A percentile compares a stretch with the other conserved stretches of the same genome.
Conservation (phyloP, 208 protist species). For the Crithidia mellificae region DNA sequence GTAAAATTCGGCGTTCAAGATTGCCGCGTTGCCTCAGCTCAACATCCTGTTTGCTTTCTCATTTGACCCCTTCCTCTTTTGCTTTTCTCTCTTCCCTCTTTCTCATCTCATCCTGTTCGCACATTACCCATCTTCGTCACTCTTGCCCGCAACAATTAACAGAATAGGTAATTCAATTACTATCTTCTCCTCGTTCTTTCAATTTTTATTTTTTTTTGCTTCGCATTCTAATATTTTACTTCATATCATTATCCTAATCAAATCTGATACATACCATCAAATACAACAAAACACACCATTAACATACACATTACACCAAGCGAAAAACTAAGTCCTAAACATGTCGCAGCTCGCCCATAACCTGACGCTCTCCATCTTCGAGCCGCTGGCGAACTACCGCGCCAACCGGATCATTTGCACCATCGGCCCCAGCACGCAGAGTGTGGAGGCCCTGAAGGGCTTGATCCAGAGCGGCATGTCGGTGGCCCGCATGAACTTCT, state of each 20-base stretch:
- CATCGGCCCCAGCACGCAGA: slow-evolving; percentile 95
- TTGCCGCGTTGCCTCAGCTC: too few relatives aligned
- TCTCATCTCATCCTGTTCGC: neutral
- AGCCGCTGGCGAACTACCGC: slow-evolving; percentile 76
- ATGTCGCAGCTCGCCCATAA: slow-evolving; percentile 92
- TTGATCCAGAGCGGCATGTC: slow-evolving; percentile 97
- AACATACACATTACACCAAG: too few relatives aligned
- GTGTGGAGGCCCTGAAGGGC: slow-evolving; percentile 90
- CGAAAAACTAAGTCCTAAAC: neutral
- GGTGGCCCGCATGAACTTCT: slow-evolving; percentile 98
- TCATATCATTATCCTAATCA: neutral
- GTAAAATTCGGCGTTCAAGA: too few relatives aligned
- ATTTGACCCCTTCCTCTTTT: too few relatives aligned
- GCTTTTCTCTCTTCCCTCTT: neutral
- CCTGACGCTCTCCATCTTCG: slow-evolving; percentile 86
- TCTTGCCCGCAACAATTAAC: neutral
- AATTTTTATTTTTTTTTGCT: neutral
- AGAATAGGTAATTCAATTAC: slow-evolving; percentile 1
- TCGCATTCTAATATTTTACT: neutral
- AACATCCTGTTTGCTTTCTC: too few relatives aligned
- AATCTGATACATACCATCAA: neutral
- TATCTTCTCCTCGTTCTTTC: neutral
- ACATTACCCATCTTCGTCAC: neutral
- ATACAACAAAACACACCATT: neutral
- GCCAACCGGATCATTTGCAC: slow-evolving; percentile 96